Conservation (phyloP, 2,329 filamentous ascomycete species). For the Fusarium humuli region DNA sequence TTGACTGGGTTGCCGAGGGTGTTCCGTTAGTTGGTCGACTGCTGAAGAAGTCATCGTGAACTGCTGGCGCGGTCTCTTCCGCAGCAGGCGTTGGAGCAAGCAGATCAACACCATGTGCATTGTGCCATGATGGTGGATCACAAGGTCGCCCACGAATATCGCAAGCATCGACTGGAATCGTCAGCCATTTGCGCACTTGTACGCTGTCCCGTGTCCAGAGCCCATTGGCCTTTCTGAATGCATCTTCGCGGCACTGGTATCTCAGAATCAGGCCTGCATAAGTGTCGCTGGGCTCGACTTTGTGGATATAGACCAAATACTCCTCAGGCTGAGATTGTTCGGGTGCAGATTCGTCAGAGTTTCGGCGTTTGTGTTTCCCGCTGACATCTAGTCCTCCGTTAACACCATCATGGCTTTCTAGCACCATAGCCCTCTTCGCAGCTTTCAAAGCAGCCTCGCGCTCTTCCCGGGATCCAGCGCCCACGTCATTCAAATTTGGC, state of each 20-base stretch:
- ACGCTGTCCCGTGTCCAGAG: slow-evolving; percentile 96
- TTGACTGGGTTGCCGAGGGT: slow-evolving; percentile 38
- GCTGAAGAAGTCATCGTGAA: slow-evolving; percentile 58
- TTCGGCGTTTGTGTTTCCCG: slow-evolving; percentile 72
- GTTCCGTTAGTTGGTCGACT: slow-evolving; percentile 52
- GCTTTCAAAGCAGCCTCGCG: slow-evolving; percentile 67
- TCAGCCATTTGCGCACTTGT: slow-evolving; percentile 82
- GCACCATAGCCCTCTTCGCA: slow-evolving; percentile 67
- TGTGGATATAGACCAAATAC: slow-evolving; percentile 90
- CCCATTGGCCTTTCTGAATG: slow-evolving; percentile 87
- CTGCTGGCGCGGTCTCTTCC: slow-evolving; percentile 45
- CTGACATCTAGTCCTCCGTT: slow-evolving; percentile 68
- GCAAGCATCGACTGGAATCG: slow-evolving; percentile 91
- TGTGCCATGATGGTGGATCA: slow-evolving; percentile 60
- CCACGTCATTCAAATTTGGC: slow-evolving; percentile 62
- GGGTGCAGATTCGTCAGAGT: slow-evolving; percentile 70
- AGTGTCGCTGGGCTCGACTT: slow-evolving; percentile 84
- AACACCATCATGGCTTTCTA: slow-evolving; percentile 71
- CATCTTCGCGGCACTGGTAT: slow-evolving; percentile 86
- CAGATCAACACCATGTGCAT: slow-evolving; percentile 60
- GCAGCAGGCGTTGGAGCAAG: slow-evolving; percentile 60
- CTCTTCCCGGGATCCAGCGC: slow-evolving; percentile 64
- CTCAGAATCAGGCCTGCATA: slow-evolving; percentile 91
- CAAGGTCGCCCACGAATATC: slow-evolving; percentile 80
- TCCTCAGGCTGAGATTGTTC: slow-evolving; percentile 73